Conservation (phyloP, 805 yeast species). For the Pichia kluyveri region DNA sequence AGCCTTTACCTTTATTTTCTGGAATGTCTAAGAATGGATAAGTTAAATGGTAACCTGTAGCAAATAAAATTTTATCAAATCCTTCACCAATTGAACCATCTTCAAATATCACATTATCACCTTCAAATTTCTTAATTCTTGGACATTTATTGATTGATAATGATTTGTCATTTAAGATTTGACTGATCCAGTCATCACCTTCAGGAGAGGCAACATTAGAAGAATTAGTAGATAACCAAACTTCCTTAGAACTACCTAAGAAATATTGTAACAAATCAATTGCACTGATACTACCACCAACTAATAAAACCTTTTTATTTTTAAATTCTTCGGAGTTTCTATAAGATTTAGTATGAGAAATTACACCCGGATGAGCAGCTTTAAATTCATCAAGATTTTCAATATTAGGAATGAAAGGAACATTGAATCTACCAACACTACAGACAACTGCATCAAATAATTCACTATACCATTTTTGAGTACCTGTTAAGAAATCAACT, state of each 20-base stretch:
- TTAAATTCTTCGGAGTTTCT: conserved; percentile 21
- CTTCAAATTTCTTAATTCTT: conserved; percentile 18
- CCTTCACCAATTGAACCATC: conserved; percentile 24
- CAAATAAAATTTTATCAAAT: conserved; percentile 34
- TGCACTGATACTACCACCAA: conserved; percentile 51
- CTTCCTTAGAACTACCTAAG: conserved; percentile 15
- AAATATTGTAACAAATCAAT: conserved; percentile 45
- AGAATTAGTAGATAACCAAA: conserved; percentile 2
- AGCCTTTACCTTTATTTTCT: conserved; percentile 12
- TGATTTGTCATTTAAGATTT: conserved; percentile 26
- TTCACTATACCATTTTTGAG: conserved; percentile 32
- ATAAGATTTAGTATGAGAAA: conserved; percentile 20
- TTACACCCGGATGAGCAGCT: conserved; percentile 23
- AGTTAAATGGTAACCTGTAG: conserved; percentile 42
- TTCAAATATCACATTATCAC: conserved; percentile 22
- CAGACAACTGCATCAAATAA: conserved; percentile 33
- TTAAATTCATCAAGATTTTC: conserved; percentile 27
- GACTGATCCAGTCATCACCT: conserved; percentile 26
- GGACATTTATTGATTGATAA: conserved; percentile 26
- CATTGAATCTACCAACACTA: conserved; percentile 32
- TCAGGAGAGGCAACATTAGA: conserved; percentile 18
- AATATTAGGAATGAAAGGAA: conserved; percentile 32
- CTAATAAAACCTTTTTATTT: conserved; percentile 23
- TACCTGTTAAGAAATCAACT: conserved; percentile 32
- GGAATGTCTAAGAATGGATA: conserved; percentile 30